Base-by-base conservation (phyloP, 2,329 filamentous ascomycete genomes). In the Westerdykella ornata region DNA sequence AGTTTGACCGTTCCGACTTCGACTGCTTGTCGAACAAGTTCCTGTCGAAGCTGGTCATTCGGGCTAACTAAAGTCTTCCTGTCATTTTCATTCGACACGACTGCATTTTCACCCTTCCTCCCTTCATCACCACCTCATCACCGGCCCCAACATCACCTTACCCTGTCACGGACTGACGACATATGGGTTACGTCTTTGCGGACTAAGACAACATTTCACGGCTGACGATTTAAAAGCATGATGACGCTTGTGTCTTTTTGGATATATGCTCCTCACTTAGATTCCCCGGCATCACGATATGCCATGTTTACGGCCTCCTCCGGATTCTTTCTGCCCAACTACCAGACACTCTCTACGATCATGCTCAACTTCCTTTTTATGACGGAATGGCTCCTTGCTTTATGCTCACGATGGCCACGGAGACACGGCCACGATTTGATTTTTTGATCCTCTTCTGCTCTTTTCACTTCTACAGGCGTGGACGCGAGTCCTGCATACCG, bases 1-100 rank as follows among this genome's bases (percentile, higher is more conserved):
- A 84, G 68, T 97, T 95, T 67, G 85, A 95, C 72, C 82, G 86
- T 55, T 80, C 84, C 57, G 87, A 97, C 72, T 97, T 96, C 63
- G 90, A 97, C 72, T 92, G 83, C 46, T 71, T 97, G 63, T 94
- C 89, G 39, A 96, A 95, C 75, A 97, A 96, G 74, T 96, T 97
- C 74, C 72, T 96, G 54, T 94, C 89, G 29, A 94, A 94, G 71
- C 80, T 97, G 60, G 89, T 96, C 65, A 95, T 96, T 67, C 88
- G 90, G 57, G 86, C 90, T 60, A 94, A 94, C 72, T 94, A 76
- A 48, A 36, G 32, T 26, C 33, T 49, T 42, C 33, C 20, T 45
- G 50, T 47, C 35, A 20, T 48, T 44, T 44, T 48, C 42, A 38
- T 40, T 44, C 38, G 20, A 48, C 28, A 46, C 29, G 30, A 46